Base-by-base conservation (phyloP, 345 rosid species). In the Ceriops decandra region DNA sequence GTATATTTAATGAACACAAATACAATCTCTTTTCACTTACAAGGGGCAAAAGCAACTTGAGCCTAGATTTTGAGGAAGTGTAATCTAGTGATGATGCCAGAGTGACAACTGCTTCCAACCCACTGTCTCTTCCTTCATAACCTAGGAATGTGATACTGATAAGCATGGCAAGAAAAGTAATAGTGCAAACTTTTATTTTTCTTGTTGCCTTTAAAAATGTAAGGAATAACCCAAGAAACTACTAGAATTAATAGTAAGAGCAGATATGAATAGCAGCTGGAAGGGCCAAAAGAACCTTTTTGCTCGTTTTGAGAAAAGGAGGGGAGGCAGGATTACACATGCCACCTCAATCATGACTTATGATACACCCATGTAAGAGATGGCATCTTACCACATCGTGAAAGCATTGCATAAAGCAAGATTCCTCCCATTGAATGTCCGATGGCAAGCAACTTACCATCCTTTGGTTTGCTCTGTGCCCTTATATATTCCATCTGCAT, bases 21-120 rank as follows among this genome's bases (percentile, higher is more conserved):
- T 32, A 51, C 5, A 52, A 36, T 64, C n/a, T 5, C 38, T 60
- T 47, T 60, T 58, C 60, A 85, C 96, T 74, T 81, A 91, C 99
- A 27, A 90, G 90, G 59, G 99, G 99, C 72, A 91, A 70, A 62
- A 95, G 91, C 83, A 91, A 63, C 74, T 95, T 95, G 71, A 95
- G 95, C 15, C 81, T 78, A 36, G 97, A 93, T 28, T 86, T 78
- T 75, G 99, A 95, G 75, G 90, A 68, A 62, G 90, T 85, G 85
- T 95, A 95, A 76, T 95, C 95, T 67, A 95, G 80, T 57, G 99
- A 88, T 60, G 99, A 89, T 53, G 96, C 99, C 85, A 91, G 74
- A 38, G 97, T 91, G 71, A 82, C 93, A 70, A 87, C 64, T 66
- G 90, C 92, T 66, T 88, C 92, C 73, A 95, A 72, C 67, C 82